These are phyloP conservation scores for Sherardia arvensis DNA, from an alignment of 257 asterid species.

Conservation along the genomic window DNA sequence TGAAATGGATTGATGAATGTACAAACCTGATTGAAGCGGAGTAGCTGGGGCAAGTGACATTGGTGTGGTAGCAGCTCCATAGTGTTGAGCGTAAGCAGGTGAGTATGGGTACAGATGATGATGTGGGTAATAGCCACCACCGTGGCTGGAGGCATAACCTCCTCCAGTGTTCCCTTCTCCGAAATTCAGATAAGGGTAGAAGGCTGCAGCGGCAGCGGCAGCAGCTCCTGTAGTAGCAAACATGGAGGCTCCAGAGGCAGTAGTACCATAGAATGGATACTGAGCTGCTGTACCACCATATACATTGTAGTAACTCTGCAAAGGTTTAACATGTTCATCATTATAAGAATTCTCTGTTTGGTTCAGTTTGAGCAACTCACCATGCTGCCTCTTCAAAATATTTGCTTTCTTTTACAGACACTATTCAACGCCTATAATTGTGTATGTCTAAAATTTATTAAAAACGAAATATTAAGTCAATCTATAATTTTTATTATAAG, in stretches of 20 bases:
- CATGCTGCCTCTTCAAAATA: no score
- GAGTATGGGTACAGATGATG: constrained; percentile 72
- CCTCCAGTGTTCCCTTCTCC: constrained; percentile 38
- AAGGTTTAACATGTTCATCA: neutral
- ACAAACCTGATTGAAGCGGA: constrained; percentile 80
- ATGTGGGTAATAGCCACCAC: constrained; percentile 63
- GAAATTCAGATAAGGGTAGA: constrained; percentile 69
- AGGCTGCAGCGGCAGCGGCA: constrained; percentile 43
- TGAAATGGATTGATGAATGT: neutral
- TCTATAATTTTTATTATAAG: no score
- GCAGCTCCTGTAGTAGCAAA: constrained; percentile 37
- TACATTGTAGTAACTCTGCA: constrained; percentile 67
- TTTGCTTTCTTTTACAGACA: no score
- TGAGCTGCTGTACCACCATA: constrained; percentile 66
- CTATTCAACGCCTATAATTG: no score
- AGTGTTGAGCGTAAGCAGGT: constrained; percentile 61
- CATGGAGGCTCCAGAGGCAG: constrained; percentile 25
- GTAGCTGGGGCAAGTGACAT: constrained; percentile 58
- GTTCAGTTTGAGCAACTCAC: neutral
- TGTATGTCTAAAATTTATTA: no score
- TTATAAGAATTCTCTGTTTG: no score
- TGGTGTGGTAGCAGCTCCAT: constrained; percentile 58
- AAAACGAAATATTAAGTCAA: no score
- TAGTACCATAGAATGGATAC: constrained; percentile 58
- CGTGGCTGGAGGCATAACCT: constrained; percentile 47